These are phyloP conservation scores for Candida silvatica DNA, from an alignment of 805 yeast species.

Conservation along the genomic window DNA sequence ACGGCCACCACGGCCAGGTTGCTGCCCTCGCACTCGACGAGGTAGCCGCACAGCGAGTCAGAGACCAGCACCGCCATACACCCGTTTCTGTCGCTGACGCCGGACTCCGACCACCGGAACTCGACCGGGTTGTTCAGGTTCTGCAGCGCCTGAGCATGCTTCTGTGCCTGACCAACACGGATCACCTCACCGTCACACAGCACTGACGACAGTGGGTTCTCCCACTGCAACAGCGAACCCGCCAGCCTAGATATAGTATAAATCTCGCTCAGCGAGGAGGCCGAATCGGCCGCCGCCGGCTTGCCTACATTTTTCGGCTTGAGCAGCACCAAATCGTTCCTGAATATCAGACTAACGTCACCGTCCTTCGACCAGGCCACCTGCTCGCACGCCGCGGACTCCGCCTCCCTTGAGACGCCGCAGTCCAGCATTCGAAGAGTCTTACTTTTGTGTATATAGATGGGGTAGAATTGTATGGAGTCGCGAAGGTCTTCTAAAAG, in stretches of 20 bases:
- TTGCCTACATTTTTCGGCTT: no score
- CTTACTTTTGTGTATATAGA: no score
- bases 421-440: no score
- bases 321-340: slow-evolving; percentile 7
- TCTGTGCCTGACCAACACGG: slow-evolving; percentile 7
- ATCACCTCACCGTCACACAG: slow-evolving; percentile 5
- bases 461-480: no score
- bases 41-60: slow-evolving; percentile 10
- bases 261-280: slow-evolving; percentile 6
- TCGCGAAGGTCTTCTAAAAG: no score
- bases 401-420: neutral
- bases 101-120: slow-evolving; percentile 9
- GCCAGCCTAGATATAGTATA: slow-evolving; percentile 5
- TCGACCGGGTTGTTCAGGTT: slow-evolving; percentile 3
- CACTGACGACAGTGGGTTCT: slow-evolving; percentile 7
- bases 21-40: slow-evolving; percentile 6
- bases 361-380: slow-evolving; percentile 11
- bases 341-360: slow-evolving; percentile 5
- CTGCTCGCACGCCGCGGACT: neutral
- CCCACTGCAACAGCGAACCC: slow-evolving; percentile 6
- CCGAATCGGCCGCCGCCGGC: neutral
- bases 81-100: slow-evolving; percentile 6
- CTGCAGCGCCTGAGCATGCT: slow-evolving; percentile 2
- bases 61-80: slow-evolving; percentile 7
- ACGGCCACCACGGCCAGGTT: slow-evolving; percentile 3